Evolutionary conservation across 2,329 filamentous ascomycete genomes (phyloP), one percentile per base, ranked within the genome.

Genomic region (Ophiostoma populinum): DNA sequence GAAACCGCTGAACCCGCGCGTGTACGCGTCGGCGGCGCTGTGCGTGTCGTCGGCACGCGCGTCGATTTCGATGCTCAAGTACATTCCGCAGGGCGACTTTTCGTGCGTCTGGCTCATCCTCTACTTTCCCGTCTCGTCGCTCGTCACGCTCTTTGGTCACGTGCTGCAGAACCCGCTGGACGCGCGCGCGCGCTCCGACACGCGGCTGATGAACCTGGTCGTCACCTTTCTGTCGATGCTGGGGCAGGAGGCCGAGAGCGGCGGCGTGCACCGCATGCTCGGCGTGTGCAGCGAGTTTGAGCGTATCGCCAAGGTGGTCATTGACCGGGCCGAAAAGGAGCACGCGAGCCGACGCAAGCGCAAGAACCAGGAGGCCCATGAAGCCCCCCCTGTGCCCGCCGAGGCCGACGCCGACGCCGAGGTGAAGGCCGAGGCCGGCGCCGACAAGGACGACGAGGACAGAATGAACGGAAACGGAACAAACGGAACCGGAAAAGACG

Each of bases 201-300:
- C 90, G 12, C 79, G 80, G 44, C 59, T 95, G 15, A 94, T 98
- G 85, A 83, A 77, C 45, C 65, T 87, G 7, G 90, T 98, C 1
- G 86, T 95, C 37, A 85, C 75, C 28, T 98, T 95, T 55, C 58
- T 98, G 22, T 83, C 80, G 4, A 86, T 82, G 55, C 66, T 98
- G 10, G 80, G 80, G n/a, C 71, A 79, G 24, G 87, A 95, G 47
- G 81, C 86, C 43, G 80, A 85, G 38, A 90, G 86, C 39, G 81
- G 85, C 27, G 86, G 82, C 47, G 82, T 95, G 5, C 82, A 83
- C 51, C 80, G 90, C 33, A 95, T 95, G 83, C 69, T 94, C 13
- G 79, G 77, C 17, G 78, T 95, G 1, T 95, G 87, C 54, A 73
- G 81, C n/a, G 90, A 98, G 49, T 98, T 98, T 47, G 86, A 93